Conservation (phyloP, 371 early-diverging fungal genomes). For the Neoconidiobolus thromboides region DNA sequence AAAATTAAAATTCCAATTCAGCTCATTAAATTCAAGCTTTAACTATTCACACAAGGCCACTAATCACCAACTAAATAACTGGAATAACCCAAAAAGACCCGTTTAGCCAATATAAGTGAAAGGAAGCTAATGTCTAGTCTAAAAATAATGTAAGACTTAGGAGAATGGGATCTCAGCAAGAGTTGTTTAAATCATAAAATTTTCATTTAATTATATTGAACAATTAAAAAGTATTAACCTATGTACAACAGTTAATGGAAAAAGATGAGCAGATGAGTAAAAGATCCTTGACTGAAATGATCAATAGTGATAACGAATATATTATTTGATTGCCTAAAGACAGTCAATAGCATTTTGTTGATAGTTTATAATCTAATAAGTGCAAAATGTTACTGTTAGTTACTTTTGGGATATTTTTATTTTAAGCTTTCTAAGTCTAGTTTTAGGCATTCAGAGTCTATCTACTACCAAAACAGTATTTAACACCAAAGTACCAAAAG, state of each 20-base stretch:
- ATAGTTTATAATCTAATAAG: conserved; percentile 86
- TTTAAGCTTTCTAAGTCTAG: background rate
- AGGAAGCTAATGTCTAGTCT: conserved; percentile 70
- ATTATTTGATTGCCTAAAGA: conserved; percentile 32
- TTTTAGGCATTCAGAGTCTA: conserved; percentile 59
- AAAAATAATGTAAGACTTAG: conserved; percentile 44
- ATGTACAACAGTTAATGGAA: conserved; percentile 85
- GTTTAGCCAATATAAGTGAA: conserved; percentile 86
- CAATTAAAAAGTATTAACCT: background rate
- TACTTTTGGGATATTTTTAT: background rate
- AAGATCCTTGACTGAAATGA: background rate
- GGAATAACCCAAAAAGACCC: conserved; percentile 12
- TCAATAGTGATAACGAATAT: background rate
- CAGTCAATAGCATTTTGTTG: conserved; percentile 94
- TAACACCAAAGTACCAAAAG: conserved; percentile 55
- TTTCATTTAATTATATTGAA: background rate
- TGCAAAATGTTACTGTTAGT: conserved; percentile 50
- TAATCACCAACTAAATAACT: too few species aligned
- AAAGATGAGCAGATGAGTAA: conserved; percentile 49
- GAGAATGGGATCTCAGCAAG: conserved; percentile 90
- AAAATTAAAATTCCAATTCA: too few species aligned
- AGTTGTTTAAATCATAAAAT: conserved; percentile 50
- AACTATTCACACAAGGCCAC: too few species aligned
- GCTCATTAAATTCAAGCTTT: too few species aligned
- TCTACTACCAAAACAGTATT: conserved; percentile 84